A percentile compares a stretch with the other conserved stretches of the same genome.
Evolutionary conservation across 225 moss, liverwort and hornwort species (phyloP).

Genomic region (Climacium dendroides): DNA sequence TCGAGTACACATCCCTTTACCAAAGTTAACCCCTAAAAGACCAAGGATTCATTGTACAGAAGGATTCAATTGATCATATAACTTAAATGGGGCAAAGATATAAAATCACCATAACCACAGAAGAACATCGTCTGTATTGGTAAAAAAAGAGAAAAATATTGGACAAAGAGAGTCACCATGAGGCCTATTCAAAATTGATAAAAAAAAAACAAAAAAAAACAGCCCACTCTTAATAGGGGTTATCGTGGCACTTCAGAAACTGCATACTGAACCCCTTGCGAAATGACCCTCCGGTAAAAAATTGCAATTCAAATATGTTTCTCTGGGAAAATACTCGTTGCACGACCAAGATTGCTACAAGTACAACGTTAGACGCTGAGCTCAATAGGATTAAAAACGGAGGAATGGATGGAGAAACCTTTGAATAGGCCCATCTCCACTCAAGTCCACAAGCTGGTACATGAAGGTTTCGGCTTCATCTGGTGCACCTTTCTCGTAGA

Average conservation of each 20-base stretch:
- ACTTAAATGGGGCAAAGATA: neutral
- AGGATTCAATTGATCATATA: neutral
- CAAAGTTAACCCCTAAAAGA: neutral
- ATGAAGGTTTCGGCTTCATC: constrained; percentile 67
- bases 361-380: neutral
- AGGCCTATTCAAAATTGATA: neutral
- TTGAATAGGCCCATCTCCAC: constrained; percentile 66
- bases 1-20: neutral
- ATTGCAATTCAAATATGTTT: neutral
- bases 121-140: neutral
- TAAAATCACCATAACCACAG: neutral
- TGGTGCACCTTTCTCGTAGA: constrained; percentile 78
- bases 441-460: constrained; percentile 80
- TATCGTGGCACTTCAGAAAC: neutral
- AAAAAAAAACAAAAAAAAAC: neutral
- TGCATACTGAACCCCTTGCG: neutral
- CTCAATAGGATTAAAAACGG: neutral
- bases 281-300: neutral
- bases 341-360: neutral
- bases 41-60: neutral
- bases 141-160: no score
- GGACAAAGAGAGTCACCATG: neutral
- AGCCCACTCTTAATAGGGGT: neutral
- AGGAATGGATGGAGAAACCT: constrained; percentile 22
- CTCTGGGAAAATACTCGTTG: neutral